A percentile compares a stretch with the other conserved stretches of the same genome.
These are phyloP conservation scores for Dactylonectria macrodidyma DNA, from an alignment of 2,329 filamentous ascomycete species.

Conservation along the genomic window DNA sequence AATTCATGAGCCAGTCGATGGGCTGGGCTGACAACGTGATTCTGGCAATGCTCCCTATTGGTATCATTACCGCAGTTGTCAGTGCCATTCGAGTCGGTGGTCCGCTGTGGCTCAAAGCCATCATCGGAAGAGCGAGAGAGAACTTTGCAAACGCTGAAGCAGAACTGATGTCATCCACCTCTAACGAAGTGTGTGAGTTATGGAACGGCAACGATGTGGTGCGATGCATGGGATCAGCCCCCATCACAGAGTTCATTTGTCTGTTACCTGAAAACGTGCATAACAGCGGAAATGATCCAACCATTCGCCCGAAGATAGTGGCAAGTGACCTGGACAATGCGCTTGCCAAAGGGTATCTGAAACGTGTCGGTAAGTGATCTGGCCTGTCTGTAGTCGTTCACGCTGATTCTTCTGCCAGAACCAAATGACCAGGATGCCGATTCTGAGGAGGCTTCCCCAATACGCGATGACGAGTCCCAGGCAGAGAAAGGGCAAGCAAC, in stretches of 20 bases:
- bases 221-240: conserved; percentile 2
- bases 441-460: background rate
- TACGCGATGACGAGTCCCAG: background rate
- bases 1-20: conserved; percentile 9
- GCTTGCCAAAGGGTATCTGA: background rate
- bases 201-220: conserved; percentile 2
- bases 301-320: background rate
- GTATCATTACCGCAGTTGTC: background rate
- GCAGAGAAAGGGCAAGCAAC: background rate
- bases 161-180: background rate
- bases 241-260: background rate
- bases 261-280: background rate
- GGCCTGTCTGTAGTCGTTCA: accelerated
- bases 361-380: background rate
- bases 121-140: background rate
- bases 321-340: background rate
- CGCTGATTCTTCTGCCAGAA: too few species aligned
- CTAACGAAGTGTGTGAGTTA: background rate
- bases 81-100: conserved; percentile 5
- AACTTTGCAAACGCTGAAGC: background rate
- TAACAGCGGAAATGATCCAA: too few species aligned
- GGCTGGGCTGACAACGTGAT: conserved; percentile 4
- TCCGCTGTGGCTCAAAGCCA: background rate
- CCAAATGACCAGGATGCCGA: background rate
- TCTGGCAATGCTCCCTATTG: background rate